Conservation (phyloP, 257 asterid species). For the Solanum microdontum region DNA sequence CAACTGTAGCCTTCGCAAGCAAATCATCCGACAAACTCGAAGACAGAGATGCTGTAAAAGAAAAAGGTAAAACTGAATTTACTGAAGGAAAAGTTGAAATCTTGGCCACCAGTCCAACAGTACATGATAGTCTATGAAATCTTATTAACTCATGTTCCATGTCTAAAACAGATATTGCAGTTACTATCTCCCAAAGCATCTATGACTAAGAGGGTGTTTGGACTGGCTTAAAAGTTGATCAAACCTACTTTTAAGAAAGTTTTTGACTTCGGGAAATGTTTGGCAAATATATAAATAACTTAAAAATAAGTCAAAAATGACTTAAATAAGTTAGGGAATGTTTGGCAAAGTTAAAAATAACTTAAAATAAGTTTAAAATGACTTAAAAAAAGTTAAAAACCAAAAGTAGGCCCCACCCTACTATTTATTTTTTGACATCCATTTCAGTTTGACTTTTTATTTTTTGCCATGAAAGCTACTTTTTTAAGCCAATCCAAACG, state of each 20-base stretch:
- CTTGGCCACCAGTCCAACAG: background rate
- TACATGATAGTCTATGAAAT: background rate
- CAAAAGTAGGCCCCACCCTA: no score
- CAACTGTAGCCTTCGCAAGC: constrained; percentile 82
- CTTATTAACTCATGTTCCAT: background rate
- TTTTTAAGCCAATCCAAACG: background rate
- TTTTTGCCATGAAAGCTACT: background rate
- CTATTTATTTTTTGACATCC: no score
- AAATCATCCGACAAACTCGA: constrained; percentile 97
- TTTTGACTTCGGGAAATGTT: background rate
- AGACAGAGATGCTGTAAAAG: constrained; percentile 74
- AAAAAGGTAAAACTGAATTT: background rate
- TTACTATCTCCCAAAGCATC: background rate
- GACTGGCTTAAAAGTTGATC: background rate
- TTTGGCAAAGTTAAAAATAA: background rate
- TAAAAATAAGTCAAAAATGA: no score
- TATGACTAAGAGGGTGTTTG: background rate
- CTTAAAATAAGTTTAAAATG: background rate
- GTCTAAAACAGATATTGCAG: background rate
- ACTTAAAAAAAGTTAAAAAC: background rate
- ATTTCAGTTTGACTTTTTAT: background rate
- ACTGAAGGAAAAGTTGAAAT: background rate
- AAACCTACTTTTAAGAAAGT: background rate
- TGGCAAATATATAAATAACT: background rate
- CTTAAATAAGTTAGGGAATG: background rate